Percentiles rank a stretch among this genome's conserved stretches.
Conservation (phyloP, 345 rosid species). For the Pistacia atlantica region DNA sequence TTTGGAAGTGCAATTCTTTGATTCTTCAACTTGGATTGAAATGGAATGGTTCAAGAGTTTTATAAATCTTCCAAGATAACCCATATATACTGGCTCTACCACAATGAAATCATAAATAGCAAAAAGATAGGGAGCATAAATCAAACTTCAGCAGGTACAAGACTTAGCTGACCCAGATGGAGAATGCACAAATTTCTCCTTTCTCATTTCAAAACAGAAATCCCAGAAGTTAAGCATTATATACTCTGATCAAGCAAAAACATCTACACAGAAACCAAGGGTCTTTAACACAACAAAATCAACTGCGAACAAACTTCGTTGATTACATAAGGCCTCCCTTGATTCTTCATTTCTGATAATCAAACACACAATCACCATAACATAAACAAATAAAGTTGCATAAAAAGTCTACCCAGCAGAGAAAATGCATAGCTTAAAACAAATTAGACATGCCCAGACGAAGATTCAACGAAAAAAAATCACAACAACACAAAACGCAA, state of each 20-base stretch:
- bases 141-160: not conserved
- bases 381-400: not conserved
- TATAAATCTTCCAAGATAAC: constrained; percentile 1
- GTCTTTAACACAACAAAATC: not conserved
- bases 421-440: constrained; percentile 3
- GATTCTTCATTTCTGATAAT: not conserved
- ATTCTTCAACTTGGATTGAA: not conserved
- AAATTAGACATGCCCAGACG: constrained; percentile 32
- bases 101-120: not conserved
- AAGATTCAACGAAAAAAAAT: constrained; percentile 18
- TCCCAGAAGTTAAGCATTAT: not conserved
- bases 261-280: not conserved
- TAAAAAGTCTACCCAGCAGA: not conserved
- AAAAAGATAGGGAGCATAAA: constrained; percentile 1
- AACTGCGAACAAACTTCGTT: not conserved
- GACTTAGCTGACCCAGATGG: not conserved
- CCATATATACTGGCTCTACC: not conserved
- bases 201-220: not conserved
- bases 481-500: constrained; percentile 10
- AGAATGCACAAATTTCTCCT: not conserved
- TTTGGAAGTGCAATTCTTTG: not conserved
- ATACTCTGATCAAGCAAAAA: not conserved
- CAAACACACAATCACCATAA: constrained; percentile 1
- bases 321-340: constrained; percentile 1
- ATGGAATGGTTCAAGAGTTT: not conserved